These are phyloP conservation scores for Alternaria sp. DNA, from an alignment of 2,329 filamentous ascomycete species.

Conservation along the genomic window DNA sequence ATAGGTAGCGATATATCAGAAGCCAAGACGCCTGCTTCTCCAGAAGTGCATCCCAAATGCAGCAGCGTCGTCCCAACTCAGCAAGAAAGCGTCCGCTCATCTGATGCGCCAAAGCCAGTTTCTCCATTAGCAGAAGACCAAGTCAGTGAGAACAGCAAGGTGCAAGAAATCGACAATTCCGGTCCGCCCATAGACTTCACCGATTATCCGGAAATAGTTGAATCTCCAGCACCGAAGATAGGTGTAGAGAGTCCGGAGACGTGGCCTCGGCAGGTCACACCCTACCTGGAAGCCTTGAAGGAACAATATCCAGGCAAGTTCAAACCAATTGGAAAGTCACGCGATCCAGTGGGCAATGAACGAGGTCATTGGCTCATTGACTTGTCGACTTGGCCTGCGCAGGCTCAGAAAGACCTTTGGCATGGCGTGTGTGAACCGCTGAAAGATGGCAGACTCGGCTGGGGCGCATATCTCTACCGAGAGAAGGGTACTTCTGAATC, in stretches of 20 bases:
- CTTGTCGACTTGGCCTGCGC: conserved; percentile 60
- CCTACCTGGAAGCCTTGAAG: conserved; percentile 33
- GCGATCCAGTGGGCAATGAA: conserved; percentile 65
- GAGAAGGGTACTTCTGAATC: conserved; percentile 19
- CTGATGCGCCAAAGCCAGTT: not conserved
- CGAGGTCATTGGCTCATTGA: conserved; percentile 79
- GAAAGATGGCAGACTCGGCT: conserved; percentile 65
- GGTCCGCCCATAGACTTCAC: conserved; percentile 26
- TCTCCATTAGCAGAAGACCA: not conserved
- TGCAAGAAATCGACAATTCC: not conserved
- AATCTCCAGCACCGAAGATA: conserved; percentile 32
- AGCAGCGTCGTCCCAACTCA: not conserved
- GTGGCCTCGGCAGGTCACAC: conserved; percentile 40
- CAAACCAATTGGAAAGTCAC: conserved; percentile 47
- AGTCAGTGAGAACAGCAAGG: not conserved
- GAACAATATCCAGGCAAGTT: conserved; percentile 39
- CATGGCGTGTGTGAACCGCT: conserved; percentile 66
- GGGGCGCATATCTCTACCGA: conserved; percentile 67
- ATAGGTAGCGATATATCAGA: not conserved
- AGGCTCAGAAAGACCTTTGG: conserved; percentile 65
- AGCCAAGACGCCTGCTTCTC: not conserved
- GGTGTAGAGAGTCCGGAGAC: conserved; percentile 21
- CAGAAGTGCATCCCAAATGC: not conserved
- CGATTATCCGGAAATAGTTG: conserved; percentile 28
- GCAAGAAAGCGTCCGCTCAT: not conserved